Conservation (phyloP, 805 yeast species). For the Limtongia smithiae region DNA sequence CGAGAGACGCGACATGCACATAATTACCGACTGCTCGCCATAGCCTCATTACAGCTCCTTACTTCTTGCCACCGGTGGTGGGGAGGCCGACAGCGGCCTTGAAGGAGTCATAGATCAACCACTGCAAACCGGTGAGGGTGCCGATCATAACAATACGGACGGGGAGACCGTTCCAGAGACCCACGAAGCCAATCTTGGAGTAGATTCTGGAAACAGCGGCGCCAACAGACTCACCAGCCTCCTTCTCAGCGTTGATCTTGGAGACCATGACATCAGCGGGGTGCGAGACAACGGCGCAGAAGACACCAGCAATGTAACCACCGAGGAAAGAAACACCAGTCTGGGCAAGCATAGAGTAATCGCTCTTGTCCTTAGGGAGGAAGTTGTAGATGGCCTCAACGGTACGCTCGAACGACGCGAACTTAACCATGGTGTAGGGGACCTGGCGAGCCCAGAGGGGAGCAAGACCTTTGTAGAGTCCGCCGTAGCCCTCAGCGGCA, state of each 20-base stretch:
- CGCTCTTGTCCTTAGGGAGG: constrained; percentile 68
- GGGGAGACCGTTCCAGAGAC: constrained; percentile 92
- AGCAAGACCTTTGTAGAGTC: constrained; percentile 80
- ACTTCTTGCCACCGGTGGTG: constrained; percentile 66
- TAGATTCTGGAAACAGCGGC: constrained; percentile 73
- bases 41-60: too few relatives aligned
- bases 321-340: constrained; percentile 93
- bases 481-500: constrained; percentile 65
- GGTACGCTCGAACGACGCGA: constrained; percentile 88
- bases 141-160: constrained; percentile 97
- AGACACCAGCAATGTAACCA: constrained; percentile 96
- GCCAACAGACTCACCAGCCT: constrained; percentile 61
- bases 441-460: constrained; percentile 96
- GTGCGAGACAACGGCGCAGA: constrained; percentile 93
- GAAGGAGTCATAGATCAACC: constrained; percentile 95
- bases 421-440: constrained; percentile 98
- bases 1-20: too few relatives aligned
- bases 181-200: constrained; percentile 76
- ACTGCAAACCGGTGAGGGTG: constrained; percentile 93
- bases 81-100: constrained; percentile 93
- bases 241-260: constrained; percentile 73
- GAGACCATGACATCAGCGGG: constrained; percentile 99
- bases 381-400: constrained; percentile 73
- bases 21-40: too few relatives aligned
- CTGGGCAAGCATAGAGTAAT: constrained; percentile 71